phyloP scores from a whole-genome alignment of 2,329 filamentous ascomycete genomes.

The Zalaria sp. region DNA sequence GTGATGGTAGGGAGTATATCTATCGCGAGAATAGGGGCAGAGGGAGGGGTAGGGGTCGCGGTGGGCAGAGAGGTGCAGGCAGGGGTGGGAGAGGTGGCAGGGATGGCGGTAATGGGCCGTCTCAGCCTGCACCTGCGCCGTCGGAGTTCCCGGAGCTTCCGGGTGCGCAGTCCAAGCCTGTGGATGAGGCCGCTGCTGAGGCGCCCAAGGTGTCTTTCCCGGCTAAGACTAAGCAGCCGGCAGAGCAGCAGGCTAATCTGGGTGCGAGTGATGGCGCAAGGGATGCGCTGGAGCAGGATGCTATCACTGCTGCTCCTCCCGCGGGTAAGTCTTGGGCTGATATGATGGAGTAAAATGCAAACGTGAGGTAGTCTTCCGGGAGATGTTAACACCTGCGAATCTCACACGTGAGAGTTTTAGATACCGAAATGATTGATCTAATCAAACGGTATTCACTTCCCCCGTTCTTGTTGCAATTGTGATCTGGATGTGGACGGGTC shows the following conservation, averaged over 20 bases:
- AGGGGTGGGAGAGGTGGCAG: constrained; percentile 19
- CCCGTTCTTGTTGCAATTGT: too few relatives aligned
- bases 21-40: constrained; percentile 14
- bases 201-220: constrained; percentile 4
- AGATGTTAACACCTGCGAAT: too few relatives aligned
- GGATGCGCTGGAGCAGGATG: not conserved
- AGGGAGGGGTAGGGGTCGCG: constrained; percentile 7
- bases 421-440: too few relatives aligned
- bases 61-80: constrained; percentile 9
- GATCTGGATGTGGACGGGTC: too few relatives aligned
- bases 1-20: constrained; percentile 19
- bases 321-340: constrained; percentile 8
- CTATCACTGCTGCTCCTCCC: too few relatives aligned
- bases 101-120: constrained; percentile 13
- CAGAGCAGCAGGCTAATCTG: not conserved
- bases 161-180: constrained; percentile 20
- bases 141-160: constrained; percentile 34
- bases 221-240: constrained; percentile 1
- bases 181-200: constrained; percentile 1
- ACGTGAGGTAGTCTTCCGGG: too few relatives aligned
- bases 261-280: not conserved
- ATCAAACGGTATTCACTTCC: too few relatives aligned
- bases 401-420: too few relatives aligned
- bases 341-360: constrained; percentile 6
- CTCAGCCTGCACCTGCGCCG: constrained; percentile 19